phyloP scores from a whole-genome alignment of 2,329 filamentous ascomycete genomes.

The Lecanosticta acicola region DNA sequence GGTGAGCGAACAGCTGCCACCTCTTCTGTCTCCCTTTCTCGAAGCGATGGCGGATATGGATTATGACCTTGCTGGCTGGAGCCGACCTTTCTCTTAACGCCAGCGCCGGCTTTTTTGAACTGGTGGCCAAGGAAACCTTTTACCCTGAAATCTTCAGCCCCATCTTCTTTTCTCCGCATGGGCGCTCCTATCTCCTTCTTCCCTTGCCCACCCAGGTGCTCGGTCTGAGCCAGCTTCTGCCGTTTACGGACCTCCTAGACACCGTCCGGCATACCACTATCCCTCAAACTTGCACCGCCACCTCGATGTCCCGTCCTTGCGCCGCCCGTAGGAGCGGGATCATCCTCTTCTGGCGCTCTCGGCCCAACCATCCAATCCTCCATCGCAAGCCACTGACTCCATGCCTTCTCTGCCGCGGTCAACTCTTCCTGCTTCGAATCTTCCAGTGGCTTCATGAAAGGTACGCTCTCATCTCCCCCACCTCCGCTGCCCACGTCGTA shows the following conservation, averaged over 20 bases:
- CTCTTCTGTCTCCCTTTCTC: too few species aligned
- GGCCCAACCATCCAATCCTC: constrained; percentile 98
- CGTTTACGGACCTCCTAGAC: neutral
- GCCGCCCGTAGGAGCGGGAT: constrained; percentile 1
- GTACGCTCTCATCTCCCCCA: constrained; percentile 71
- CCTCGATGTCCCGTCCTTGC: neutral
- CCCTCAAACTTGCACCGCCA: constrained; percentile 1
- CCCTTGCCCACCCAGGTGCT: neutral
- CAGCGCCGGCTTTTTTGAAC: too few species aligned
- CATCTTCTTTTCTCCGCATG: neutral
- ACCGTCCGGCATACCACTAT: constrained; percentile 4
- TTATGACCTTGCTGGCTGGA: too few species aligned
- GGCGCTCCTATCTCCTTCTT: neutral
- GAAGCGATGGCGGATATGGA: too few species aligned
- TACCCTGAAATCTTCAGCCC: neutral
- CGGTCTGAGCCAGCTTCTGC: neutral
- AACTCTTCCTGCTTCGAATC: constrained; percentile 74
- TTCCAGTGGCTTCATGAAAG: constrained; percentile 74
- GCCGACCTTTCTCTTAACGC: too few species aligned
- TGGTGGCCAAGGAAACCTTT: too few species aligned
- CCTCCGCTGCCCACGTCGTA: constrained; percentile 63
- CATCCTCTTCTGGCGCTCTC: constrained; percentile 51
- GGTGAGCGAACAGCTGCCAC: too few species aligned
- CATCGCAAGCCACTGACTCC: constrained; percentile 95
- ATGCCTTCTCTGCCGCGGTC: constrained; percentile 70